Evolutionary conservation across 352 stramenopile genomes (phyloP).

Genomic region (Blastocystis sp.): DNA sequence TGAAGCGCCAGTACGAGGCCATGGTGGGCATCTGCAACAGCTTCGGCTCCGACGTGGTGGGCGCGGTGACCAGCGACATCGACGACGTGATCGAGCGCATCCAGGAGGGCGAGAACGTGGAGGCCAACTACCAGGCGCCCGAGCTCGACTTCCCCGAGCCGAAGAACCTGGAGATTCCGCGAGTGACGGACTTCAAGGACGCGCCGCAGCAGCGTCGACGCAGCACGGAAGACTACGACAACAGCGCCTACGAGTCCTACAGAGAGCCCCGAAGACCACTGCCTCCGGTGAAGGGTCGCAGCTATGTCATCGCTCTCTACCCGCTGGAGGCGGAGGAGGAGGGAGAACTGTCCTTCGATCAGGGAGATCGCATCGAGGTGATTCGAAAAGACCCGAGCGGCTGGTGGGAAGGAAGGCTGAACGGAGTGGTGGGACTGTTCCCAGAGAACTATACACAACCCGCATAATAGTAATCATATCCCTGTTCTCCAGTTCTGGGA

Average conservation of each 20-base stretch:
- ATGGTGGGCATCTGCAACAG: slow-evolving; percentile 43
- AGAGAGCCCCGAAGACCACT: background rate
- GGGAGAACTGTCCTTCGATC: slow-evolving; percentile 59
- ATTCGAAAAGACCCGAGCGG: slow-evolving; percentile 62
- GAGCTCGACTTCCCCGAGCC: slow-evolving; percentile 4
- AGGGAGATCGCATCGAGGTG: slow-evolving; percentile 61
- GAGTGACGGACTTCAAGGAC: background rate
- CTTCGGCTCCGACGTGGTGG: background rate
- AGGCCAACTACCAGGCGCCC: slow-evolving; percentile 7
- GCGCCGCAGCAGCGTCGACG: background rate
- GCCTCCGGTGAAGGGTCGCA: background rate
- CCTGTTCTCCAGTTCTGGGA: slow-evolving; percentile 42
- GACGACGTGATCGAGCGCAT: slow-evolving; percentile 41
- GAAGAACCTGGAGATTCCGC: slow-evolving; percentile 11
- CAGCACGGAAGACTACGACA: background rate
- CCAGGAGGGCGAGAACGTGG: slow-evolving; percentile 30
- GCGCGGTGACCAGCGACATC: slow-evolving; percentile 40
- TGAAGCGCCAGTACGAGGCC: slow-evolving; percentile 45
- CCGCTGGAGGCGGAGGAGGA: slow-evolving; percentile 57
- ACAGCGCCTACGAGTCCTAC: background rate
- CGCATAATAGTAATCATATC: slow-evolving; percentile 21
- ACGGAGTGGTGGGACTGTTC: slow-evolving; percentile 48
- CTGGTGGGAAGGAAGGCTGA: slow-evolving; percentile 63
- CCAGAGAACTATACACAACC: slow-evolving; percentile 58
- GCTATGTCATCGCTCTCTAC: slow-evolving; percentile 58